Evolutionary conservation across 768 basidiomycete species (phyloP), one percentile per base, ranked within the genome.

Genomic region (Auricularia sp.): DNA sequence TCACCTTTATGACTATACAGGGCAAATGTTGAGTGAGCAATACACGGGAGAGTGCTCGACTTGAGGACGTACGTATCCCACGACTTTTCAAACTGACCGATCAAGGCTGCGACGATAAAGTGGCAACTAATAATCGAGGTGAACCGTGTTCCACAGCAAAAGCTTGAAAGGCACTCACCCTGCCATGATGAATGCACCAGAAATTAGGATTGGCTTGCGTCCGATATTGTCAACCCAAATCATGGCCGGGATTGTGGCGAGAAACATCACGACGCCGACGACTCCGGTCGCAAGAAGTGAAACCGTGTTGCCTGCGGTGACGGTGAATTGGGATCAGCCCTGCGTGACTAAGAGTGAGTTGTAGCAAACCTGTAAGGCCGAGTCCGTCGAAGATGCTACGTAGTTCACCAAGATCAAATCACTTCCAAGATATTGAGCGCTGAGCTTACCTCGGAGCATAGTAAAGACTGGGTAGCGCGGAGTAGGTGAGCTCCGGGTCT

Each of bases 221-320:
- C 89, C 90, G 33, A 85, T 70, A 67, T 87, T 83, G 74, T 91
- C 90, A 36, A 92, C 82, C 78, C 85, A 91, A n/a, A 91, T 78
- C 21, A 91, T 88, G 2, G 90, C 88, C 3, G 90, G 90, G 65
- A 91, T 87, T 0, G 89, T 90, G 2, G 88, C 85, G 64, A 88
- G 72, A 74, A 85, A 90, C 84, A 87, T 87, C 58, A 83, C 87
- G 69, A 91, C 84, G 51, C 90, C 90, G 62, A 91, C 90, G 21
- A 92, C 87, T 62, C 89, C 90, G 34, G 83, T 84, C 2, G 83
- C 83, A 36, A 85, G 76, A 0, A 84, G 76, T 2, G 80, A 81
- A 43, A 79, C 81, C 1, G 87, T 78, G 66, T 83, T 87, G 2
- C 87, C 87, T 1, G 77, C 44, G 62, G 39, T 51, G 33, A 14